A percentile compares a stretch with the other conserved stretches of the same genome.
Conservation (phyloP, 2,329 filamentous ascomycete species). For the Monilinia fructigena region DNA sequence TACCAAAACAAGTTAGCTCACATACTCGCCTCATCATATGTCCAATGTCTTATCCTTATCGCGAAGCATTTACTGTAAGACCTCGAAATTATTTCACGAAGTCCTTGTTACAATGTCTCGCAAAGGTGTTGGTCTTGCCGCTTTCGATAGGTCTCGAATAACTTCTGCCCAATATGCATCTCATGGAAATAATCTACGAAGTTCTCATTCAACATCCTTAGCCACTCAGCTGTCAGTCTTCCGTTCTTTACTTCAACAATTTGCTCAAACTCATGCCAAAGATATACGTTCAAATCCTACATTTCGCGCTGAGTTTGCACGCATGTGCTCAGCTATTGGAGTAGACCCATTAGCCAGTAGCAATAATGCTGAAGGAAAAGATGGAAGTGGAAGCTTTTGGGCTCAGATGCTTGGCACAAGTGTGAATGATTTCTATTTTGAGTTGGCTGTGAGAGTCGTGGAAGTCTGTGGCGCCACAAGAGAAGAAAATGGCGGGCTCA, state of each 20-base stretch:
- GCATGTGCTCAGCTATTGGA: constrained; percentile 96
- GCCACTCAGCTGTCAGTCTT: constrained; percentile 94
- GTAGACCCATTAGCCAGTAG: constrained; percentile 86
- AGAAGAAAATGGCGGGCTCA: constrained; percentile 87
- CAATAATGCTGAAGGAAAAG: constrained; percentile 50
- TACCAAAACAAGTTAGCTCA: neutral
- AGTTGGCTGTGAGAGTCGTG: constrained; percentile 91
- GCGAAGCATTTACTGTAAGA: neutral
- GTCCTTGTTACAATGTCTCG: constrained; percentile 55
- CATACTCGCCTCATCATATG: neutral
- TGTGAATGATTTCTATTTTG: constrained; percentile 98
- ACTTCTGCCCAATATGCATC: constrained; percentile 86
- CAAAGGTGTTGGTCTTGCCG: constrained; percentile 85
- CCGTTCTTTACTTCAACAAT: constrained; percentile 91
- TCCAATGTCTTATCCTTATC: constrained; percentile 20
- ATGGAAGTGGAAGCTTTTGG: constrained; percentile 71
- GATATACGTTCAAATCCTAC: constrained; percentile 94
- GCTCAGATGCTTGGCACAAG: constrained; percentile 85
- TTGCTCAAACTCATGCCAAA: constrained; percentile 89
- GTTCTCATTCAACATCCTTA: constrained; percentile 78
- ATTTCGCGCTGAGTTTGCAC: constrained; percentile 94
- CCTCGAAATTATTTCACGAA: constrained; percentile 8
- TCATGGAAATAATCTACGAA: constrained; percentile 85
- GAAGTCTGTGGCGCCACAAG: constrained; percentile 86
- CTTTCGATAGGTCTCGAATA: constrained; percentile 81